Evolutionary conservation across 2,329 filamentous ascomycete genomes (phyloP), one percentile per base, ranked within the genome.

Genomic region (Arthrobotrys entomopaga): DNA sequence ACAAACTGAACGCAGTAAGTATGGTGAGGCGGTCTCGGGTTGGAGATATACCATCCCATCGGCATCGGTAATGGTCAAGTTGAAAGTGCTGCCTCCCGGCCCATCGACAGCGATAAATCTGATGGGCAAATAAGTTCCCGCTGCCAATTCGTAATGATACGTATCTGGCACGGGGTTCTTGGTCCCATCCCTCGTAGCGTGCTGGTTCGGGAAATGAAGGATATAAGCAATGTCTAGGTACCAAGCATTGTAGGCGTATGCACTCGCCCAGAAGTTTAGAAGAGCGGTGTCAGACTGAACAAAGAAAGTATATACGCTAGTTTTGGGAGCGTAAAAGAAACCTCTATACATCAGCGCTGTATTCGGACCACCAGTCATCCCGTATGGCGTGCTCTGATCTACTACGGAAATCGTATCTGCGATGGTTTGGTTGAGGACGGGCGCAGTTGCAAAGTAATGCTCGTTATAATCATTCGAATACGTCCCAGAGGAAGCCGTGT

Each of bases 251-350:
- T 46, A 58, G 22, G 54, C 10, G 13, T 58, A 38, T 3, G 26
- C 19, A 2, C 38, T 26, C 7, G 22, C 10, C 54, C 54, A 58
- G 4, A 15, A 20, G 26, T 15, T 5, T 8, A 53, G 11, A 16
- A 19, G 2, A 26, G 3, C 20, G 4, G 11, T 38, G 29, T 5
- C 46, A 19, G 46, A 24, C 15, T 38, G 46, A 16, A 63, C 20
- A 40, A 20, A n/a, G 59, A 63, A 63, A 19, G 48, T 63, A 26
- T 63, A 63, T n/a, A 20, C 11, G 26, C 34, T 16, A 29, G 54
- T 58, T 24, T 43, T 58, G 5, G 54, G 54, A 4, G 54, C 54
- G 38, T 43, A 58, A 34, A 58, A 58, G 19, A 22, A 58, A n/a
- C 54, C 54, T 15, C 38, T 10, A 24, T 26, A 19, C 20, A 53